Evolutionary conservation across 2,329 filamentous ascomycete species (phyloP), one percentile per base, ranked within the genome.

Genomic region (Fusarium papillatum): DNA sequence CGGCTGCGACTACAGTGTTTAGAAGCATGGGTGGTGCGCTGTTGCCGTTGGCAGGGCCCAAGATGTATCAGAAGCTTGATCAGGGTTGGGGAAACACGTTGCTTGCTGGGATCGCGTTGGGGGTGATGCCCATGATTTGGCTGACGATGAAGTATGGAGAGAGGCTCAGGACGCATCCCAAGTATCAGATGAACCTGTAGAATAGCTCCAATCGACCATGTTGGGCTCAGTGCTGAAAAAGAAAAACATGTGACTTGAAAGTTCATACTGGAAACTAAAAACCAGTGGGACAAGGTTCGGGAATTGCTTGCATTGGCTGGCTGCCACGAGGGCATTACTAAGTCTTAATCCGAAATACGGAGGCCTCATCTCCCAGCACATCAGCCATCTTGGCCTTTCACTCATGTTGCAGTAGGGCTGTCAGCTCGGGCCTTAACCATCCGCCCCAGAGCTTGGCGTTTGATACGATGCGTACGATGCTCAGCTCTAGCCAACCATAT

Each of bases 71-170:
- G 3, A 50, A 53, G n/a, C 69, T 76, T 10, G 75, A 62, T 16
- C 64, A 70, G 24, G 75, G 75, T 2, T 72, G 73, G 69, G 75
- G 68, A 3, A 75, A 75, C 22, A 71, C 73, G 1, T 41, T 76
- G 22, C 73, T 74, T 14, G 71, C 73, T 22, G 73, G 50, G 1
- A 34, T 72, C 2, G 61, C 69, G 9, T 24, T 74, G 16, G 36
- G 48, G 5, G 61, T 74, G 53, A 72, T 74, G 72, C 64, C 63
- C 2, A 74, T 68, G 69, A 74, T 74, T 2, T 69, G 63, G 62
- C 17, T 72, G 5, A 62, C 64, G 14, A 66, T 66, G 13, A 74
- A 72, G 43, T 68, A 74, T 31, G 66, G 72, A 1, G 72, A 74
- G 24, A 55, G 29, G 13, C 31, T 71, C 6, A 69, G 72, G 24